Base-by-base conservation (phyloP, 2,329 filamentous ascomycete species). In the Fusarium newnesense region DNA sequence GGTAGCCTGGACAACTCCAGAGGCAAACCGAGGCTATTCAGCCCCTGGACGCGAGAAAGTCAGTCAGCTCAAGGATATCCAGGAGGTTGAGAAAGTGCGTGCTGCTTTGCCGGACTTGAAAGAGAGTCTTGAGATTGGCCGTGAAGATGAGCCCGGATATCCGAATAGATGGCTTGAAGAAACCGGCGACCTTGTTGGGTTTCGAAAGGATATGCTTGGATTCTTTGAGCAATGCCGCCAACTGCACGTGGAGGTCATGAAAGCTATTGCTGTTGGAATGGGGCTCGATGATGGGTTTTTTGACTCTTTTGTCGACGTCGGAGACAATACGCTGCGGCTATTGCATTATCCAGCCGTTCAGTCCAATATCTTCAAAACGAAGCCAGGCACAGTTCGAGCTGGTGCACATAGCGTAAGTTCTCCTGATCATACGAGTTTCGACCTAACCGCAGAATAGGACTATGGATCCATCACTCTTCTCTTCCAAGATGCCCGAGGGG, bases 261-360 rank as follows among this genome's bases (percentile, higher is more conserved):
- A 92, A 9, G 93, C 94, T 13, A 94, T 97, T 70, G 94, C 94
- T 1, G 83, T 96, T n/a, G 94, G 93, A 0, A 90, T 97, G 89
- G 91, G 88, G 1, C 84, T 96, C 21, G 88, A 91, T 0, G 88
- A 91, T 77, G 77, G 76, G 8, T 97, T 92, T 86, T 98, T 98
- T 77, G 94, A 97, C 76, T 76, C 80, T 9, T 97, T 89, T 78
- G 91, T 94, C 1, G 89, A 92, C 75, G 88, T 84, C 3, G 91
- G 90, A 4, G 91, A 93, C 78, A 93, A 94, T 77, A 93, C 86
- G 4, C 84, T 96, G 72, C 88, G 94, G 10, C 83, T 96, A 69
- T 85, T 96, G 74, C 93, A 96, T 80, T 96, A 96, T 79, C 93
- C 93, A 2, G 83, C 88, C 15, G 92, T 95, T 26, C 82, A 84